Percentiles rank a stretch among this genome's conserved stretches.
Evolutionary conservation across 2,329 filamentous ascomycete species (phyloP).

Genomic region (Penicillium sp.): DNA sequence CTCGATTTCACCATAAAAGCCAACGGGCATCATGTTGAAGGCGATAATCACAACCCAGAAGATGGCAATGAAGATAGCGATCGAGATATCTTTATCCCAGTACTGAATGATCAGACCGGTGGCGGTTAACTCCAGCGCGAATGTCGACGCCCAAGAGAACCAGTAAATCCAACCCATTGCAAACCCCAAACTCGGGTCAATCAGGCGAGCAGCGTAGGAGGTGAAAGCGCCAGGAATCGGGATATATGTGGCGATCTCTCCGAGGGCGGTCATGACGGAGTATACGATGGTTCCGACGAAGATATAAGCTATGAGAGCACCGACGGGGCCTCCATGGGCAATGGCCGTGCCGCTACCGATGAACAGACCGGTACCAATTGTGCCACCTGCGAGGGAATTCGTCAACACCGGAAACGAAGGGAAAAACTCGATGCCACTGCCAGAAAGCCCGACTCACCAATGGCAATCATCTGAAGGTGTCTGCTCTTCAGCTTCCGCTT

Average conservation of each 20-base stretch:
- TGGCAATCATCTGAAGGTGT: constrained; percentile 98
- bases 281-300: constrained; percentile 70
- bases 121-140: constrained; percentile 67
- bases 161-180: constrained; percentile 80
- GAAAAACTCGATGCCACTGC: no score
- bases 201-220: constrained; percentile 69
- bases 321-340: constrained; percentile 60
- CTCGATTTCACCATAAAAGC: constrained; percentile 71
- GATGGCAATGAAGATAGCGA: constrained; percentile 67
- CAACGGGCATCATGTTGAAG: constrained; percentile 67
- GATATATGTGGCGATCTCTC: constrained; percentile 71
- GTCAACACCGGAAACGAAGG: no score
- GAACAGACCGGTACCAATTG: constrained; percentile 69
- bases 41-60: constrained; percentile 68
- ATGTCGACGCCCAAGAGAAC: constrained; percentile 72
- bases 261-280: constrained; percentile 64
- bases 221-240: constrained; percentile 74
- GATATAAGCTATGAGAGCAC: constrained; percentile 63
- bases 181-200: constrained; percentile 68
- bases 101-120: constrained; percentile 72
- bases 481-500: constrained; percentile 76
- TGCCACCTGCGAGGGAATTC: constrained; percentile 49
- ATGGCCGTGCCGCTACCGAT: constrained; percentile 63
- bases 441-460: constrained; percentile 61
- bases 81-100: constrained; percentile 60